Conservation (phyloP, 257 asterid species). For the Knoxia roxburghii region DNA sequence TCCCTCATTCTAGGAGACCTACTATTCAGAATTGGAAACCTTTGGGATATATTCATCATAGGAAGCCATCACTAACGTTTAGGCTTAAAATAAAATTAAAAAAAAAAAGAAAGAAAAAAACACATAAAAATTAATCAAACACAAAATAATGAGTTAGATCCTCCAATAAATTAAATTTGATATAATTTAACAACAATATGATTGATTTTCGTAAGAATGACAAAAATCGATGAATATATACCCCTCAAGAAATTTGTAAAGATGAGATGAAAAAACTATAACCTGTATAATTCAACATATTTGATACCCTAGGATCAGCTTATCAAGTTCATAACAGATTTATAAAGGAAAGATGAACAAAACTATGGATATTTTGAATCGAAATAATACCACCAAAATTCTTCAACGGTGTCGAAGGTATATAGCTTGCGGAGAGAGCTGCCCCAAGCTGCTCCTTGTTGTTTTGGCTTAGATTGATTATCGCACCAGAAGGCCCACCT, state of each 20-base stretch:
- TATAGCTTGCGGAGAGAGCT: constrained; percentile 54
- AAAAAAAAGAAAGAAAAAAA: not conserved
- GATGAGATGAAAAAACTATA: not conserved
- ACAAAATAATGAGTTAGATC: not conserved
- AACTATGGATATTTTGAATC: not conserved
- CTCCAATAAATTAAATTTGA: not conserved
- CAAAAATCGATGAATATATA: not conserved
- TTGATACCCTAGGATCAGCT: not conserved
- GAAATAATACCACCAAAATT: constrained; percentile 79
- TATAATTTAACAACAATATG: not conserved
- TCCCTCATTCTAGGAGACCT: not conserved
- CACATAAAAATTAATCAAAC: not conserved
- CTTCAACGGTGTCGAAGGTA: constrained; percentile 89
- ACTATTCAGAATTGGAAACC: not conserved
- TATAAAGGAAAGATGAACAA: not conserved
- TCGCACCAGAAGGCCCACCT: constrained; percentile 93
- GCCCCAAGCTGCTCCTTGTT: constrained; percentile 91
- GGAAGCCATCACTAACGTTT: not conserved
- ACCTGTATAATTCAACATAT: not conserved
- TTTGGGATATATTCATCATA: not conserved
- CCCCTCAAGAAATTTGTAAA: not conserved
- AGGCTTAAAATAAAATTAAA: not conserved
- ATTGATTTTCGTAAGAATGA: not conserved
- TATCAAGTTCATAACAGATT: not conserved
- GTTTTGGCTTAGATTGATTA: constrained; percentile 78